Base-by-base conservation (phyloP, 352 stramenopile species). In the Phytophthora brassicae region DNA sequence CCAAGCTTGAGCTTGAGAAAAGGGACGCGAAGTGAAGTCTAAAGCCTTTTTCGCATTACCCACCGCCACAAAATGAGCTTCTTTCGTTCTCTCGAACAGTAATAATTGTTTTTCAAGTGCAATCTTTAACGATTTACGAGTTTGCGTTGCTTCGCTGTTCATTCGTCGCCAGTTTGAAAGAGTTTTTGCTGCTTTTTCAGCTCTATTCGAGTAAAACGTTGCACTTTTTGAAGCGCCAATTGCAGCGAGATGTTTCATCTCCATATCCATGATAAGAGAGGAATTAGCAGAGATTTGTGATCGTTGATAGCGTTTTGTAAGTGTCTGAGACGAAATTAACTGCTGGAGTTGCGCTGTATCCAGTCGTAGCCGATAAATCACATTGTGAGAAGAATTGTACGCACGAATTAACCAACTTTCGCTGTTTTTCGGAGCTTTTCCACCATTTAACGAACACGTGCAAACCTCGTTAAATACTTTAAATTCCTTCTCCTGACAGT, bases 1-100 rank as follows among this genome's bases (percentile, higher is more conserved):
- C 85, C 85, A 94, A 4, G 83, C 78, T 50, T 92, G 83, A 5
- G 80, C 70, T 55, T 89, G 65, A 17, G 75, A 70, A 47, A 92
- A 90, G 1, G 64, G 62, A 0, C 75, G 70, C 12, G 74, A 86
- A 1, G 70, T 44, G 22, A 89, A 91, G 26, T 86, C 77, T 4
- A 91, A 60, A 2, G 78, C 76, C 44, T 66, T 70, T 41, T 70
- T 70, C 5, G 82, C 74, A 19, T 72, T 76, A 4, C 63, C 51
- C 2, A 81, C 65, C 0, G 79, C 68, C 31, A 61, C 29, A 16
- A 8, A 28, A 28, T 70, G 77, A 26, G 55, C 56, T n/a, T 35
- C 1, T 2, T 71, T 70, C 0, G 67, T 66, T 24, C 39, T 65
- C 0, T 66, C 44, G 12, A 88, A 33, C 6, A 48, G 19, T 8